Percentiles rank a stretch among this genome's conserved stretches.
Conservation (phyloP, 306 rosid genomes). For the Biancaea sappan region DNA sequence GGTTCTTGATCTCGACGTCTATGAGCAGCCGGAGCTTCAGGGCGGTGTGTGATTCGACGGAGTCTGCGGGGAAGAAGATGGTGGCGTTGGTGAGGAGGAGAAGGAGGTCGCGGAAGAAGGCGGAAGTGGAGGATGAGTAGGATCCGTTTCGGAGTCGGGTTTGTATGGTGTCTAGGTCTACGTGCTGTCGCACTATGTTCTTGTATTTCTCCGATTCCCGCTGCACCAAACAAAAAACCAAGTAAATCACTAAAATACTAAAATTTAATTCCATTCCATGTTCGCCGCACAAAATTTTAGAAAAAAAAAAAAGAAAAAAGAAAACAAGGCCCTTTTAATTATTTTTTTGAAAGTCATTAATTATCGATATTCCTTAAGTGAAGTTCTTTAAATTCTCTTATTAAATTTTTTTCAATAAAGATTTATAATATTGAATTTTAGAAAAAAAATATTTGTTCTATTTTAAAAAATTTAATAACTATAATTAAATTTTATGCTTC, state of each 20-base stretch:
- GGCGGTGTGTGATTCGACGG: constrained; percentile 50
- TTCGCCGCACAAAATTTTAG: too few relatives aligned
- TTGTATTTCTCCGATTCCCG: constrained; percentile 67
- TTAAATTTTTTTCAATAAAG: too few relatives aligned
- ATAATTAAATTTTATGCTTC: too few relatives aligned
- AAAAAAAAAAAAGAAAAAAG: too few relatives aligned
- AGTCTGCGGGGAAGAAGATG: constrained; percentile 60
- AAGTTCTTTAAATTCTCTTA: too few relatives aligned
- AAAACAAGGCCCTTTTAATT: too few relatives aligned
- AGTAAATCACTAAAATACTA: neutral
- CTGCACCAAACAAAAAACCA: neutral
- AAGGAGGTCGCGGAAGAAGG: constrained; percentile 67
- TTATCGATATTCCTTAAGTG: too few relatives aligned
- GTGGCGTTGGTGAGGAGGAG: constrained; percentile 64
- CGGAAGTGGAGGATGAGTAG: constrained; percentile 46
- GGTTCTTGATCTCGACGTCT: constrained; percentile 44
- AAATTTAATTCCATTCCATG: too few relatives aligned
- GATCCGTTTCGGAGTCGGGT: constrained; percentile 51
- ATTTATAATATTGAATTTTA: too few relatives aligned
- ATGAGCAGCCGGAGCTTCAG: constrained; percentile 50
- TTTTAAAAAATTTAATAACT: too few relatives aligned
- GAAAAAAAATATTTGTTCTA: too few relatives aligned
- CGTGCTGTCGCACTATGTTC: constrained; percentile 54
- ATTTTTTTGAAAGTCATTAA: too few relatives aligned
- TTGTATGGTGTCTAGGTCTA: constrained; percentile 65